These are phyloP conservation scores for Trichoderma reesei DNA, from an alignment of 495 filamentous ascomycete species.

Conservation along the genomic window DNA sequence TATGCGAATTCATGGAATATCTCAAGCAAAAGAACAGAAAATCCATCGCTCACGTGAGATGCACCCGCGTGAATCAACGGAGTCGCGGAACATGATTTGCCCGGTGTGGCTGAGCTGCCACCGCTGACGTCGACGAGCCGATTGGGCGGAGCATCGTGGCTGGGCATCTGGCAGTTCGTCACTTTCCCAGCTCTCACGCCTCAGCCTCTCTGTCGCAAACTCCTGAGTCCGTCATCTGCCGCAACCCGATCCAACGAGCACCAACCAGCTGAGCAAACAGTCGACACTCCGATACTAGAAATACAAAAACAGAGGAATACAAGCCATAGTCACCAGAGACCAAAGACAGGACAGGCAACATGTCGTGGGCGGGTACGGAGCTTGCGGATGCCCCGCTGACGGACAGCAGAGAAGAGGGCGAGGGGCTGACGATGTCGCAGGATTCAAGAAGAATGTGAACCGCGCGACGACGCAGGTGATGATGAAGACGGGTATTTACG, in stretches of 20 bases:
- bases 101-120: constrained; percentile 12
- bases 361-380: constrained; percentile 52
- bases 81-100: constrained; percentile 1
- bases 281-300: not conserved
- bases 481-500: constrained; percentile 81
- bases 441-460: constrained; percentile 98
- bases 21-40: not conserved
- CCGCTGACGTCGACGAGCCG: constrained; percentile 17
- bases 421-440: constrained; percentile 30
- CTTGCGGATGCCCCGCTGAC: constrained; percentile 14
- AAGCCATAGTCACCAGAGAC: not conserved
- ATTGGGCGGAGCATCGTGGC: constrained; percentile 11
- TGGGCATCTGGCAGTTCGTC: constrained; percentile 13
- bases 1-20: no score
- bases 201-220: constrained; percentile 13
- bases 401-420: not conserved
- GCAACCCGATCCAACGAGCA: not conserved
- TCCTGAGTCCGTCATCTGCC: not conserved
- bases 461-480: constrained; percentile 98
- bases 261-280: not conserved
- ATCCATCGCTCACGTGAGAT: constrained; percentile 8
- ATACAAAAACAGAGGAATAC: not conserved
- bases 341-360: constrained; percentile 20
- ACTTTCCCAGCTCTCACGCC: constrained; percentile 12
- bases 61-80: not conserved